Conservation (phyloP, 139 green algal genomes). For the Chlorella sp. region DNA sequence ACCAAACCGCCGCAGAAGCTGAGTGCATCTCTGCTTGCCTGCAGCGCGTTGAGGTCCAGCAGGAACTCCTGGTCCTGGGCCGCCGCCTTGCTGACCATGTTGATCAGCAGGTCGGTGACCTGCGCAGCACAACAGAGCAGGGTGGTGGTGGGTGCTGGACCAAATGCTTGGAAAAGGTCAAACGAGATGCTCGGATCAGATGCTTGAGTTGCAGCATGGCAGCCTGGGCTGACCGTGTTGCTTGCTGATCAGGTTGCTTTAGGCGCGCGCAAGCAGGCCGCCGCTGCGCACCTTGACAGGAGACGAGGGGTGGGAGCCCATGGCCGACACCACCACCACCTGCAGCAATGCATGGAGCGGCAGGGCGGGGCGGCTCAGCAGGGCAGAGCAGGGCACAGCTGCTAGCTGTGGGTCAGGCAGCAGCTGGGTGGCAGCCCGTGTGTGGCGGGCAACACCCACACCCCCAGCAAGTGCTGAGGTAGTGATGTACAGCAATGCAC, state of each 20-base stretch:
- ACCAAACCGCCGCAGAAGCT: too few species aligned
- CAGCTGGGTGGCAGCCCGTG: too few species aligned
- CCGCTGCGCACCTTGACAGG: conserved; percentile 49
- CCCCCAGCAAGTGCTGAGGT: too few species aligned
- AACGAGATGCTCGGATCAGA: too few species aligned
- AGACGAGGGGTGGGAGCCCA: conserved; percentile 80
- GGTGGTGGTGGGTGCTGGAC: too few species aligned
- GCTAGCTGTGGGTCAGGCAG: neutral
- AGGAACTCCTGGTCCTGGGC: conserved; percentile 80
- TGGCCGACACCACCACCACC: conserved; percentile 87
- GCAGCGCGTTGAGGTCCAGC: conserved; percentile 73
- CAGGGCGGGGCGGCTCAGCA: neutral
- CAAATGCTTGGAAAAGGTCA: too few species aligned
- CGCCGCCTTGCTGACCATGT: conserved; percentile 84
- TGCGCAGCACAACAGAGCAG: too few species aligned
- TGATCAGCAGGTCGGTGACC: conserved; percentile 95
- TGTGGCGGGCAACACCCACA: too few species aligned
- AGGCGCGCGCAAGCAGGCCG: conserved; percentile 38
- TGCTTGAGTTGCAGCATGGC: too few species aligned
- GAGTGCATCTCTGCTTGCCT: neutral
- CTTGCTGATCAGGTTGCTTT: too few species aligned
- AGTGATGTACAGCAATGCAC: too few species aligned
- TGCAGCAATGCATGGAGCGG: neutral
- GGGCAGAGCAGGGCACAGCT: neutral
- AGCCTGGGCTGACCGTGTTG: too few species aligned